Percentiles rank a stretch among this genome's conserved stretches.
These are phyloP conservation scores for Phytophthora citricola DNA, from an alignment of 352 stramenopile genomes.

Conservation along the genomic window DNA sequence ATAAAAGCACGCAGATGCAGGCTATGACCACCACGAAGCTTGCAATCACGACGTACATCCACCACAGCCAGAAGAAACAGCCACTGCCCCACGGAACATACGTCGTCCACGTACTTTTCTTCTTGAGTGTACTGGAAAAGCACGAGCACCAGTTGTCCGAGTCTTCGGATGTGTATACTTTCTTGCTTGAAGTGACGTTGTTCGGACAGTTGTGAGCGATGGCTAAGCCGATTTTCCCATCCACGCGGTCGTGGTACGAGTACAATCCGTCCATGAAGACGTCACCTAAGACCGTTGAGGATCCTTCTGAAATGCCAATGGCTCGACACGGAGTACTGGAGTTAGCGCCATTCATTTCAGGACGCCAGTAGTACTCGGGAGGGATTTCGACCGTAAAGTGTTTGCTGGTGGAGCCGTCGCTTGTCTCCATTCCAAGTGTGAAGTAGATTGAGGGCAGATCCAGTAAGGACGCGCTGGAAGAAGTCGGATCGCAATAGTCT, in stretches of 20 bases:
- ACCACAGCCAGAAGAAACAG: constrained; percentile 90
- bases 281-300: constrained; percentile 72
- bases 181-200: constrained; percentile 76
- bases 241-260: constrained; percentile 73
- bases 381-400: constrained; percentile 85
- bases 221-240: constrained; percentile 70
- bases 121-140: constrained; percentile 70
- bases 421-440: constrained; percentile 64
- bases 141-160: constrained; percentile 71
- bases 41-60: constrained; percentile 83
- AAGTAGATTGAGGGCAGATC: constrained; percentile 81
- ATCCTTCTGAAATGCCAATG: constrained; percentile 80
- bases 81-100: constrained; percentile 64
- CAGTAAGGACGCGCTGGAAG: constrained; percentile 56
- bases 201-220: constrained; percentile 85
- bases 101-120: constrained; percentile 59
- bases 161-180: constrained; percentile 54
- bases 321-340: constrained; percentile 64
- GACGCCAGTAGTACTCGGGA: constrained; percentile 84
- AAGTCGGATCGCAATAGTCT: constrained; percentile 74
- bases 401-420: constrained; percentile 58
- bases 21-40: constrained; percentile 63
- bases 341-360: constrained; percentile 76
- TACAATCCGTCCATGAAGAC: constrained; percentile 90
- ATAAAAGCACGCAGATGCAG: constrained; percentile 62